Evolutionary conservation across 768 basidiomycete genomes (phyloP).

Genomic region (Serpula lacrymans): DNA sequence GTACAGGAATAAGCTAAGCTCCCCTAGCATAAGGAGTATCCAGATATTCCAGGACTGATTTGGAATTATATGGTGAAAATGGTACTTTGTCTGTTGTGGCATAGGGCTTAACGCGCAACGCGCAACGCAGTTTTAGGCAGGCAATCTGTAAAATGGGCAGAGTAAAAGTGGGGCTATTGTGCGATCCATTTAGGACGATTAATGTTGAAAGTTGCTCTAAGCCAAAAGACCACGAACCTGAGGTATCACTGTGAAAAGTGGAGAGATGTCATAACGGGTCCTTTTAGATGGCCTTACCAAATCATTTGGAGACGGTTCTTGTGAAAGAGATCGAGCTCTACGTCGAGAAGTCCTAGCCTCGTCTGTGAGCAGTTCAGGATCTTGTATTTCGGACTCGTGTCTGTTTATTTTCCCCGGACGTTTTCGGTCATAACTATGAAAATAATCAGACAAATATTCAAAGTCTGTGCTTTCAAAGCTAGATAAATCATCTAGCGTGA

Average conservation of each 20-base stretch:
- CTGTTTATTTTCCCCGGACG: no score
- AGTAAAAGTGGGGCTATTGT: conserved; percentile 24
- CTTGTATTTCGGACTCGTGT: no score
- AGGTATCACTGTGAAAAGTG: conserved; percentile 39
- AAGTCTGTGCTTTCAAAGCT: conserved; percentile 41
- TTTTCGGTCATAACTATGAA: no score
- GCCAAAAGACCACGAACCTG: conserved; percentile 34
- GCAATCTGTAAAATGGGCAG: conserved; percentile 12
- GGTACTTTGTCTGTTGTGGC: no score
- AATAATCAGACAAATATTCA: conserved; percentile 4
- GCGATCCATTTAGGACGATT: no score
- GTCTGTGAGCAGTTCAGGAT: no score
- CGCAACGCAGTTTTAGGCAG: conserved; percentile 16
- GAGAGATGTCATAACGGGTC: conserved; percentile 30
- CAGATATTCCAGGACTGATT: conserved; percentile 25
- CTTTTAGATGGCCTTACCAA: conserved; percentile 30
- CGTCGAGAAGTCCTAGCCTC: no score
- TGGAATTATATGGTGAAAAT: conserved; percentile 33
- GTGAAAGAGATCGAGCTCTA: no score
- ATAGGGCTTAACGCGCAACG: conserved; percentile 26
- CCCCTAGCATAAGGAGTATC: conserved; percentile 35
- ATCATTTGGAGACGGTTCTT: neutral
- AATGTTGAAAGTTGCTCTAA: no score
- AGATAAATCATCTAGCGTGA: conserved; percentile 36
- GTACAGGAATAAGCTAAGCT: conserved; percentile 58